These are phyloP conservation scores for Alnus rubra DNA, from an alignment of 306 rosid species.

Conservation along the genomic window DNA sequence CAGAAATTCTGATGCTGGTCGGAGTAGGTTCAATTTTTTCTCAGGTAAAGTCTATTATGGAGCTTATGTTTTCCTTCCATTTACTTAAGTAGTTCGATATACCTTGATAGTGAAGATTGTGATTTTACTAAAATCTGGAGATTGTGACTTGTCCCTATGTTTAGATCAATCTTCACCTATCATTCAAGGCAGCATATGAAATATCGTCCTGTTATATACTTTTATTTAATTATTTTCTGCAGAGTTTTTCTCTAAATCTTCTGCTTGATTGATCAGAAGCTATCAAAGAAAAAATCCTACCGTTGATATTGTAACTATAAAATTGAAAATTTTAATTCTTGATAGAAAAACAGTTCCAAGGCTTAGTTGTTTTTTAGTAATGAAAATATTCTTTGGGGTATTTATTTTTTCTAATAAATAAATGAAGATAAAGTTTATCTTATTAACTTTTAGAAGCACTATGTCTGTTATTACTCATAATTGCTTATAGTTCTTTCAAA, in stretches of 20 bases:
- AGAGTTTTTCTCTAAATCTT: neutral
- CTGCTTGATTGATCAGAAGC: neutral
- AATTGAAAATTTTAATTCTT: neutral
- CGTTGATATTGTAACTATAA: neutral
- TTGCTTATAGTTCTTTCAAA: too few species aligned
- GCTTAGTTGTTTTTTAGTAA: neutral
- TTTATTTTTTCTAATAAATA: neutral
- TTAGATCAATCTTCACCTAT: neutral
- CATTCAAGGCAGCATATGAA: neutral
- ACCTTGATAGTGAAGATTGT: neutral
- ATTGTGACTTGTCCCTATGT: neutral
- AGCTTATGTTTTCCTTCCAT: constrained; percentile 1
- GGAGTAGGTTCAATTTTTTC: constrained; percentile 78
- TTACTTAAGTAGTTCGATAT: neutral
- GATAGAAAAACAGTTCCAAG: neutral
- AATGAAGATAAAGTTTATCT: neutral
- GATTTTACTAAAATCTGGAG: neutral
- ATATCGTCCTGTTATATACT: neutral
- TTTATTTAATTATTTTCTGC: neutral
- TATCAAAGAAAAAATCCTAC: neutral
- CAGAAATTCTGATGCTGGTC: constrained; percentile 69
- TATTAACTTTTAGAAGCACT: too few species aligned
- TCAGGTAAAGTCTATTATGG: constrained; percentile 49
- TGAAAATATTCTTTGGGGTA: neutral
- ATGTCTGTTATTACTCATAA: too few species aligned